Percentiles rank a stretch among this genome's conserved stretches.
Evolutionary conservation across 208 protist genomes (phyloP).

Genomic region (Trypanosoma brucei): DNA sequence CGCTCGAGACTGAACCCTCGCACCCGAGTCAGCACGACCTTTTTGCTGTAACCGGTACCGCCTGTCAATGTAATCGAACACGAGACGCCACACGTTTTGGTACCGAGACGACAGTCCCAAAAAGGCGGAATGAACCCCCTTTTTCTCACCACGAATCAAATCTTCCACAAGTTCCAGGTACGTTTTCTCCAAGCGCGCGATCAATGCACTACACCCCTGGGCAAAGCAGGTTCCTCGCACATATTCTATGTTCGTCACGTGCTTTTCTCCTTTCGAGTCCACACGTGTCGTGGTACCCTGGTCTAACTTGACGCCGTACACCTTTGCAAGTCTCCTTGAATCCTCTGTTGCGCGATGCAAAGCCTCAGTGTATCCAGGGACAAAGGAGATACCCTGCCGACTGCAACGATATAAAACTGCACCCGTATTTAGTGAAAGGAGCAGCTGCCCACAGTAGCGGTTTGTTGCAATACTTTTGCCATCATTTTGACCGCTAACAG

Average conservation of each 20-base stretch:
- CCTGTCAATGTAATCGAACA: slow-evolving; percentile 56
- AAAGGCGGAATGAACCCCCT: not conserved
- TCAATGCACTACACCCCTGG: slow-evolving; percentile 23
- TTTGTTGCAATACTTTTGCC: too few species aligned
- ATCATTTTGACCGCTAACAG: too few species aligned
- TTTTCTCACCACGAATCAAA: not conserved
- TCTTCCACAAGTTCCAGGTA: slow-evolving; percentile 46
- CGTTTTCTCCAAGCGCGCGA: slow-evolving; percentile 30
- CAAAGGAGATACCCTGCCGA: slow-evolving; percentile 30
- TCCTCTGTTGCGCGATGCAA: slow-evolving; percentile 67
- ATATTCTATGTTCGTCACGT: slow-evolving; percentile 19
- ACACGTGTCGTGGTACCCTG: slow-evolving; percentile 16
- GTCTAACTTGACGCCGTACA: slow-evolving; percentile 28
- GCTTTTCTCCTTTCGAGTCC: not conserved
- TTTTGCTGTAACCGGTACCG: slow-evolving; percentile 13
- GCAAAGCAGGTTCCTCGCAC: slow-evolving; percentile 76
- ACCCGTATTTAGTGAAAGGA: slow-evolving; percentile 76
- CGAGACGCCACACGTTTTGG: slow-evolving; percentile 56
- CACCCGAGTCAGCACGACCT: too few species aligned
- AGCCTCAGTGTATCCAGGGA: slow-evolving; percentile 45
- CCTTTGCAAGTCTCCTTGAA: slow-evolving; percentile 30
- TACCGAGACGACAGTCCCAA: slow-evolving; percentile 57
- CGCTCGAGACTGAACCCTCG: too few species aligned
- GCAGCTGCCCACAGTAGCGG: slow-evolving; percentile 41
- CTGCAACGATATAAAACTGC: slow-evolving; percentile 77